Percentiles rank a stretch among this genome's conserved stretches.
phyloP scores from a whole-genome alignment of 495 filamentous ascomycete genomes.

The Hypomontagnella submonticulosa region DNA sequence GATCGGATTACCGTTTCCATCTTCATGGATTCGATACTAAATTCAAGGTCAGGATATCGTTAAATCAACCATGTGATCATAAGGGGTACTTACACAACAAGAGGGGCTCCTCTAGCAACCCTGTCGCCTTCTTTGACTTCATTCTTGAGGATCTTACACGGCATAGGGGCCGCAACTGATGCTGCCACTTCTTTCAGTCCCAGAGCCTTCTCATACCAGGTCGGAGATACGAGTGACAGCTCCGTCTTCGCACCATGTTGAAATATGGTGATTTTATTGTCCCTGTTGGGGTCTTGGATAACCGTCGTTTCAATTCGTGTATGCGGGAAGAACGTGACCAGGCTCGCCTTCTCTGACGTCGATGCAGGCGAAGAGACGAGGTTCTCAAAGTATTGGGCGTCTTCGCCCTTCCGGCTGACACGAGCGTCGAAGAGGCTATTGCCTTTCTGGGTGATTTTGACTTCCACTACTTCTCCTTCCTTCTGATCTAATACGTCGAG shows the following conservation, averaged over 20 bases:
- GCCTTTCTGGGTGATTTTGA: slow-evolving; percentile 72
- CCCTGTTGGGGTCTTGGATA: slow-evolving; percentile 67
- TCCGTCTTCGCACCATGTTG: slow-evolving; percentile 83
- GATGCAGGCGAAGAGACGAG: slow-evolving; percentile 52
- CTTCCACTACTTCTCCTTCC: slow-evolving; percentile 60
- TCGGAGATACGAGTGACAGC: slow-evolving; percentile 71
- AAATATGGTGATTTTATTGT: slow-evolving; percentile 79
- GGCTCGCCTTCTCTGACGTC: slow-evolving; percentile 44
- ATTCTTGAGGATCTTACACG: slow-evolving; percentile 89
- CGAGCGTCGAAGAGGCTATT: slow-evolving; percentile 71
- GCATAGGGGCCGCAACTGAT: slow-evolving; percentile 89
- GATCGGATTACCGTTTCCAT: slow-evolving; percentile 98
- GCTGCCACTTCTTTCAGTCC: slow-evolving; percentile 83
- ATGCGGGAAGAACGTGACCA: slow-evolving; percentile 76
- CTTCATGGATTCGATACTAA: slow-evolving; percentile 96
- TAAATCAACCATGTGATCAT: neutral
- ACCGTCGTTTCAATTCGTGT: slow-evolving; percentile 84
- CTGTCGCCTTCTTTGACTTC: slow-evolving; percentile 81
- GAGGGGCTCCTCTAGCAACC: slow-evolving; percentile 85
- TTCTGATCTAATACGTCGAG: slow-evolving; percentile 54
- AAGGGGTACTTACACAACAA: slow-evolving; percentile 75
- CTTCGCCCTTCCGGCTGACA: slow-evolving; percentile 61
- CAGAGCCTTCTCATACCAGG: slow-evolving; percentile 87
- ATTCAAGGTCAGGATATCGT: slow-evolving; percentile 24
- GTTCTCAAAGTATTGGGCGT: slow-evolving; percentile 55